Percentiles rank a stretch among this genome's conserved stretches.
Evolutionary conservation across 352 stramenopile species (phyloP).

Genomic region (Plasmopara muralis): DNA sequence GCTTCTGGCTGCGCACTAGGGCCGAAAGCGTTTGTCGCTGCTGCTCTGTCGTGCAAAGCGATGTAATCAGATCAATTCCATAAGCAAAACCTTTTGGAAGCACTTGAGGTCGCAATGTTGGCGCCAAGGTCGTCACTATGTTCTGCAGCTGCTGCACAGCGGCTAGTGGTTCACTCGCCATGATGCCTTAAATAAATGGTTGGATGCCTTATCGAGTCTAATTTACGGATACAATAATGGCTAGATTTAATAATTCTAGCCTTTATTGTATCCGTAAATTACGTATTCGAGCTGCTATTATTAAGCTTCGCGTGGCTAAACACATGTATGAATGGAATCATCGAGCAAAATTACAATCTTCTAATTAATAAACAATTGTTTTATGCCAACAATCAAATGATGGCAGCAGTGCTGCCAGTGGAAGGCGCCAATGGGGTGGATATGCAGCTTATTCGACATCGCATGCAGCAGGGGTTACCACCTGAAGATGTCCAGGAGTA

Average conservation of each 20-base stretch:
- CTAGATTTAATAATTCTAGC: too few species aligned
- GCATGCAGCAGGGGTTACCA: slow-evolving; percentile 58
- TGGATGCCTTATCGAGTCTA: slow-evolving; percentile 9
- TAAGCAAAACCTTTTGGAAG: slow-evolving; percentile 55
- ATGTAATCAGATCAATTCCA: slow-evolving; percentile 55
- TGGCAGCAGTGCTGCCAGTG: slow-evolving; percentile 60
- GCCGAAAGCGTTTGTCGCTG: slow-evolving; percentile 48
- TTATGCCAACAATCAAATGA: slow-evolving; percentile 24
- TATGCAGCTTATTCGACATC: slow-evolving; percentile 45
- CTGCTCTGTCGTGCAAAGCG: slow-evolving; percentile 52
- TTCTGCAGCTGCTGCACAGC: slow-evolving; percentile 62
- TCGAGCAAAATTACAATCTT: too few species aligned
- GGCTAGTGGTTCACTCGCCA: slow-evolving; percentile 42
- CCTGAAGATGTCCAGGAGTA: slow-evolving; percentile 79
- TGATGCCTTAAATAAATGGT: slow-evolving; percentile 3
- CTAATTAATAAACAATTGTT: too few species aligned
- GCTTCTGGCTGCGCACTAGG: slow-evolving; percentile 36
- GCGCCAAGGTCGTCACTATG: slow-evolving; percentile 45
- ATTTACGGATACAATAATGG: too few species aligned
- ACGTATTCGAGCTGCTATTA: too few species aligned
- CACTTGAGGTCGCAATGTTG: slow-evolving; percentile 52
- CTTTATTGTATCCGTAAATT: too few species aligned
- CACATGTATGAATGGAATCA: too few species aligned
- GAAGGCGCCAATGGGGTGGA: slow-evolving; percentile 47
- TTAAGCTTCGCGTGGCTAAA: too few species aligned